Evolutionary conservation across 495 filamentous ascomycete species (phyloP), one percentile per base, ranked within the genome.

Genomic region (Penicillium ucsense): DNA sequence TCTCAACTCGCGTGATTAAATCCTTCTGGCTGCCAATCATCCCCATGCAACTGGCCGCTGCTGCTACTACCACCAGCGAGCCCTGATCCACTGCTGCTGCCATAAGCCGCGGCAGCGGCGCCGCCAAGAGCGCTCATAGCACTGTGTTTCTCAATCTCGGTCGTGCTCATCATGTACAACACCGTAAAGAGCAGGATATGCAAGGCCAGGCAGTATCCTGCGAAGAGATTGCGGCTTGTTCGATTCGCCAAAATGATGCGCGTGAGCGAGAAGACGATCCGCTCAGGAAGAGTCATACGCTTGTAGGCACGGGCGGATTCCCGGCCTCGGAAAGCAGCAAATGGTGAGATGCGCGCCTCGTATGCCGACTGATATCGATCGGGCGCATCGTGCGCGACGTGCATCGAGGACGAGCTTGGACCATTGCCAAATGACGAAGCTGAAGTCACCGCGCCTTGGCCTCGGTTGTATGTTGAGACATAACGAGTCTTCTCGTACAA

Each of bases 401-500:
- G 74, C n/a, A 85, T 73, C 2, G 83, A 80, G 4, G 84, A 81
- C 3, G 88, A 77, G 63, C 87, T 91, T 5, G 88, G 81, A 55
- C 84, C 85, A 55, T 76, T 67, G 9, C 79, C 76, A 63, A 83
- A 89, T 4, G 85, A 77, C 0, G 81, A 84, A 49, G 86, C 80
- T 3, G 82, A 83, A 8, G 87, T 82, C n/a, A 81, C 74, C 43
- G 78, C 70, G 1, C 72, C 74, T 39, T 73, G 75, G 39, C 73
- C 68, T 42, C 88, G 81, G 59, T 80, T 90, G 73, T 95, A 97
- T 4, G 88, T 87, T 9, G 89, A 94, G 8, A 95, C 82, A 65
- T 97, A 99, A 35, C 92, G 82, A 33, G 92, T 95, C 75, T 96
- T 99, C 63, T 99, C 92, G 63, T 99, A 99, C 3, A 99, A 80